phyloP scores from a whole-genome alignment of 495 filamentous ascomycete genomes.

The Tuber brumale region DNA sequence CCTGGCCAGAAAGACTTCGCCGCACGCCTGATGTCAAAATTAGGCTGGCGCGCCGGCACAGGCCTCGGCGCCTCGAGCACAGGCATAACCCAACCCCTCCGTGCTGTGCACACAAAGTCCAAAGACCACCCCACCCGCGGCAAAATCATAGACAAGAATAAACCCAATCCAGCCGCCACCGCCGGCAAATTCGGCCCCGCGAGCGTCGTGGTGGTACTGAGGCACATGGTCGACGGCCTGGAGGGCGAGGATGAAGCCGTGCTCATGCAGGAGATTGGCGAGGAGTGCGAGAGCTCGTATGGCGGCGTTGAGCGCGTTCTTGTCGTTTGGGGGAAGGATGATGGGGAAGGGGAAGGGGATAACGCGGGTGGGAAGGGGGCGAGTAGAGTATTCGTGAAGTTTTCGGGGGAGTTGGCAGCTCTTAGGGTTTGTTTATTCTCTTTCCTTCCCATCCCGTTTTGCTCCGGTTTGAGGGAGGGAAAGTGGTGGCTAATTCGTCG shows the following conservation, averaged over 20 bases:
- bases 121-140: conserved; percentile 68
- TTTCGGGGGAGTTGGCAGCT: conserved; percentile 71
- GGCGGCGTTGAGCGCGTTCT: conserved; percentile 78
- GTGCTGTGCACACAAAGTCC: conserved; percentile 74
- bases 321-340: conserved; percentile 50
- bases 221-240: conserved; percentile 77
- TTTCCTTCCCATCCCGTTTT: not conserved
- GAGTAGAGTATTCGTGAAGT: conserved; percentile 80
- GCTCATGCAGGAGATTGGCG: conserved; percentile 87
- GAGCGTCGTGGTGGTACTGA: conserved; percentile 70
- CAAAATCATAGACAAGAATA: conserved; percentile 70
- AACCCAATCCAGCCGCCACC: conserved; percentile 40
- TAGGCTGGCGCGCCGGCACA: conserved; percentile 82
- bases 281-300: conserved; percentile 84
- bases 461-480: not conserved
- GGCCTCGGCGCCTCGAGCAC: conserved; percentile 73
- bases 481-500: conserved; percentile 18
- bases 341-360: not conserved
- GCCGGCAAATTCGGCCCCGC: conserved; percentile 65
- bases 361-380: conserved; percentile 23
- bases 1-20: conserved; percentile 82
- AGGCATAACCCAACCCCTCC: conserved; percentile 76
- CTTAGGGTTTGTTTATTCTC: conserved; percentile 57
- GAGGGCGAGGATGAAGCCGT: conserved; percentile 60
- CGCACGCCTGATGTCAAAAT: conserved; percentile 77